These are phyloP conservation scores for Lentinula novae-zelandiae DNA, from an alignment of 1,284 basidiomycete species.

Conservation along the genomic window DNA sequence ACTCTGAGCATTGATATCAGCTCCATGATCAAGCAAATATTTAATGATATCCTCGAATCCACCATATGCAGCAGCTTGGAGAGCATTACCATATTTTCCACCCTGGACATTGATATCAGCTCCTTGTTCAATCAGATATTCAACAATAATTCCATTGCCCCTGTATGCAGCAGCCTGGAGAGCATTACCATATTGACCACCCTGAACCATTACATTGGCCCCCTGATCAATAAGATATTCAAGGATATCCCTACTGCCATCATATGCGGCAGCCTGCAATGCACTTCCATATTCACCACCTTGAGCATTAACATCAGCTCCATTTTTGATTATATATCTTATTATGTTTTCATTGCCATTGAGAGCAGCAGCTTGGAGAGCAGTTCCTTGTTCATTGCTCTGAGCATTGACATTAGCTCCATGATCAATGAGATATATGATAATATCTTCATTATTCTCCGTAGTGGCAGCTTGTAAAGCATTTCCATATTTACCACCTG, in stretches of 20 bases:
- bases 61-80: constrained; percentile 4
- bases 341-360: background rate
- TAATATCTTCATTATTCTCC: background rate
- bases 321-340: background rate
- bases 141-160: background rate
- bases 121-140: background rate
- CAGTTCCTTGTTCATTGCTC: background rate
- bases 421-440: background rate
- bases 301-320: background rate
- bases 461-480: constrained; percentile 6
- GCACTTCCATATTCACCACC: background rate
- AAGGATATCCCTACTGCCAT: background rate
- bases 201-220: background rate
- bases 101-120: background rate
- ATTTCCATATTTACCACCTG: background rate
- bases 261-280: constrained; percentile 3
- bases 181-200: background rate
- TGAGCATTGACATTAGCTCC: background rate
- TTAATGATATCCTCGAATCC: background rate
- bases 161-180: background rate
- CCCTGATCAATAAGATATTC: background rate
- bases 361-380: background rate
- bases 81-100: constrained; percentile 1
- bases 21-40: background rate
- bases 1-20: background rate